Percentiles rank a stretch among this genome's conserved stretches.
Evolutionary conservation across 2,329 filamentous ascomycete species (phyloP).

Genomic region (Arthroderma sp.): DNA sequence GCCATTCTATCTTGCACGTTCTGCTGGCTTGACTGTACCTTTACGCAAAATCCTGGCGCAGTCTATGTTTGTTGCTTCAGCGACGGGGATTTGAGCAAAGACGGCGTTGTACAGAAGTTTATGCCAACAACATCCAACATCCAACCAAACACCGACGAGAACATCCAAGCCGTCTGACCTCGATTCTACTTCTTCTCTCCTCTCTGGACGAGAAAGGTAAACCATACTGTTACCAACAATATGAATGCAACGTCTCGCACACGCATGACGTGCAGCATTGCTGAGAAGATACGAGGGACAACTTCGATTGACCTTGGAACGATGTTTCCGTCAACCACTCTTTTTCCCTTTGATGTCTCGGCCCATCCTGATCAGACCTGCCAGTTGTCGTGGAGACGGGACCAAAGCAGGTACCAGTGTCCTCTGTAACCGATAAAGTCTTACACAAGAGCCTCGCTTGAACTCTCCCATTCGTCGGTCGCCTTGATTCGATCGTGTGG

Average conservation of each 20-base stretch:
- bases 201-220: not conserved
- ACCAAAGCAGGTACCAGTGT: not conserved
- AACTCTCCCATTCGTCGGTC: not conserved
- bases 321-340: not conserved
- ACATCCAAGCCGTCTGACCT: not conserved
- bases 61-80: not conserved
- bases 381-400: not conserved
- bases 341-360: not conserved
- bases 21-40: not conserved
- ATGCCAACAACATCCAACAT: slow-evolving; percentile 1
- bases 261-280: not conserved
- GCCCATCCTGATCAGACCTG: not conserved
- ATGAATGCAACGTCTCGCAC: not conserved
- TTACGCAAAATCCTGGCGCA: not conserved
- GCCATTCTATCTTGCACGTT: not conserved
- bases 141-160: no score
- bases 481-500: not conserved
- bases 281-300: not conserved
- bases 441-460: not conserved
- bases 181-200: not conserved
- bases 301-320: not conserved
- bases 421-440: not conserved
- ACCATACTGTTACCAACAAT: not conserved
- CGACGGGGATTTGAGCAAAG: not conserved
- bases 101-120: not conserved